Conservation (phyloP, 2,329 filamentous ascomycete genomes). For the Aschersonia sp. region DNA sequence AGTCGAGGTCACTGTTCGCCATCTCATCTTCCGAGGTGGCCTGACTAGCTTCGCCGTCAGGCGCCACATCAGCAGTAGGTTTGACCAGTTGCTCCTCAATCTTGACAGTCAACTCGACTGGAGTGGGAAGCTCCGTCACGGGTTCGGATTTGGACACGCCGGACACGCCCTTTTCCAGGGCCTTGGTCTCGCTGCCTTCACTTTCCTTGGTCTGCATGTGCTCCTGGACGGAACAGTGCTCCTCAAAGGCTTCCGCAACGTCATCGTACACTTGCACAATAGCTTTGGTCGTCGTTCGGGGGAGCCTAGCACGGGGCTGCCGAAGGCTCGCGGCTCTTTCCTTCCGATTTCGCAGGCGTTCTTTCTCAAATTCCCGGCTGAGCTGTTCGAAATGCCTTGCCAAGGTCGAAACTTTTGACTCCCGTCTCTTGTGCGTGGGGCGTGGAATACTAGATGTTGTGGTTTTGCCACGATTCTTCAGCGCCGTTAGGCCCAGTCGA, state of each 20-base stretch:
- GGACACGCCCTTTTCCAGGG: conserved; percentile 6
- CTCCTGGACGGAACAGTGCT: conserved; percentile 49
- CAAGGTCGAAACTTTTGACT: conserved; percentile 75
- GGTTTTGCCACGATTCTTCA: conserved; percentile 44
- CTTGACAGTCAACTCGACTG: conserved; percentile 9
- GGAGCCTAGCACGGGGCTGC: conserved; percentile 63
- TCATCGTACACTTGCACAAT: conserved; percentile 94
- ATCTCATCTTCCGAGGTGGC: conserved; percentile 57
- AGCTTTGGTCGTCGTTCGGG: conserved; percentile 82
- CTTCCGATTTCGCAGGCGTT: conserved; percentile 72
- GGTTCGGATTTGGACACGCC: conserved; percentile 10
- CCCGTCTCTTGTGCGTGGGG: conserved; percentile 61
- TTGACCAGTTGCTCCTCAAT: conserved; percentile 11
- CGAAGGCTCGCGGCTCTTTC: conserved; percentile 64
- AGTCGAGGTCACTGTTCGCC: conserved; percentile 56
- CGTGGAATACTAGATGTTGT: conserved; percentile 73
- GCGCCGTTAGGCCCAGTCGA: conserved; percentile 47
- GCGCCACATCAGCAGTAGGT: conserved; percentile 14
- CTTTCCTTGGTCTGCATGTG: conserved; percentile 10
- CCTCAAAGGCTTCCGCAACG: conserved; percentile 82
- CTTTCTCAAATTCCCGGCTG: conserved; percentile 90
- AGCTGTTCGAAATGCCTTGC: conserved; percentile 94
- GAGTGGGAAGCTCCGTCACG: conserved; percentile 7
- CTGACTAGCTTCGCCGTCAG: conserved; percentile 21
- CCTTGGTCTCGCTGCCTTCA: conserved; percentile 7